Conservation (phyloP, 2,329 filamentous ascomycete species). For the Polytolypa hystricis region DNA sequence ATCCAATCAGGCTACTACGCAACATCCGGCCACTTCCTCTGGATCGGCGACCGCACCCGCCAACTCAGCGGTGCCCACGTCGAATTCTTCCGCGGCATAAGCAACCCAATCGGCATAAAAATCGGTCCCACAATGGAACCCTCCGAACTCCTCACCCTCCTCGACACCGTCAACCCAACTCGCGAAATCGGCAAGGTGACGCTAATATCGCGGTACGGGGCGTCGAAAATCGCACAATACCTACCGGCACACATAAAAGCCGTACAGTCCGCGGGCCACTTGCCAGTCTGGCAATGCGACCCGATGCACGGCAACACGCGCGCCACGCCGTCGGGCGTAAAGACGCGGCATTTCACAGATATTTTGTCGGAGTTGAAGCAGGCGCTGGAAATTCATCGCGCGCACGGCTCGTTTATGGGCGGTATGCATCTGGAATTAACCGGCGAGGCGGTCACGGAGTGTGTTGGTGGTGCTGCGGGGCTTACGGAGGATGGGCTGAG, state of each 20-base stretch:
- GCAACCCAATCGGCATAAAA: conserved; percentile 94
- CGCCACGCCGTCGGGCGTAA: conserved; percentile 63
- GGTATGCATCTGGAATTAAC: conserved; percentile 93
- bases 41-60: conserved; percentile 93
- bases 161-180: conserved; percentile 74
- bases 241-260: conserved; percentile 79
- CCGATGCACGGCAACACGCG: conserved; percentile 86
- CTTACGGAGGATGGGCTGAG: conserved; percentile 79
- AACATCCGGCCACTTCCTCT: conserved; percentile 92
- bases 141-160: conserved; percentile 63
- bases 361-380: conserved; percentile 80
- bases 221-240: conserved; percentile 59
- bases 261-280: conserved; percentile 65
- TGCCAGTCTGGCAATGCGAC: conserved; percentile 94
- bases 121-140: conserved; percentile 76
- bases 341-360: conserved; percentile 82
- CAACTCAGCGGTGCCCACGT: conserved; percentile 90
- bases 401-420: conserved; percentile 74
- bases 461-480: conserved; percentile 77
- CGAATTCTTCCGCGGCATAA: conserved; percentile 92
- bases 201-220: conserved; percentile 90
- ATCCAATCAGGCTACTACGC: conserved; percentile 83
- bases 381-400: conserved; percentile 73
- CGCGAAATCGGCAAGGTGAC: conserved; percentile 86
- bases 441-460: conserved; percentile 92